A percentile compares a stretch with the other conserved stretches of the same genome.
Evolutionary conservation across 306 rosid genomes (phyloP).

Genomic region (Pterocarpus macrocarpus): DNA sequence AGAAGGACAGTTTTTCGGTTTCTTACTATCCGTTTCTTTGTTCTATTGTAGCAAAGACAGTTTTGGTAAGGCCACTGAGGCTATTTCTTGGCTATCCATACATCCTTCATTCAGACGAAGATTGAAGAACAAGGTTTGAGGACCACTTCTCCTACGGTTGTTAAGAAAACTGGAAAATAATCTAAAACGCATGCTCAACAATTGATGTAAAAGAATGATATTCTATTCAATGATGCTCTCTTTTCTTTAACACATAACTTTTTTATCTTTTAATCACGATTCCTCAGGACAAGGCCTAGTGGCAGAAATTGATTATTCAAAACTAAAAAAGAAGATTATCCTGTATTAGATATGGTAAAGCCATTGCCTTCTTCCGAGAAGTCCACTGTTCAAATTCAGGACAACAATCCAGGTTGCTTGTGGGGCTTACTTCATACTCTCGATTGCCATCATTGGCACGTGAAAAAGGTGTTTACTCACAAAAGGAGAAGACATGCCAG

Average conservation of each 20-base stretch:
- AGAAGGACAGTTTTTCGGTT: background rate
- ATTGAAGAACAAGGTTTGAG: slow-evolving; percentile 33
- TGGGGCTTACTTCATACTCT: slow-evolving; percentile 72
- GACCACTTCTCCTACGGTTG: background rate
- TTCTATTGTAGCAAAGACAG: slow-evolving; percentile 11
- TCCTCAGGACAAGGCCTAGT: slow-evolving; percentile 51
- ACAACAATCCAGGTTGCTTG: slow-evolving; percentile 71
- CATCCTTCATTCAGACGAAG: background rate
- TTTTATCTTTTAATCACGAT: slow-evolving; percentile 18
- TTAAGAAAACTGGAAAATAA: background rate
- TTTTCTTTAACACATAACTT: background rate
- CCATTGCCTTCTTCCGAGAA: slow-evolving; percentile 57
- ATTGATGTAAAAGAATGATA: background rate
- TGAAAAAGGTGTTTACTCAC: slow-evolving; percentile 64
- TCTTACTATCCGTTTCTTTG: slow-evolving; percentile 20
- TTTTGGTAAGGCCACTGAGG: background rate
- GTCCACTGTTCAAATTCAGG: slow-evolving; percentile 52
- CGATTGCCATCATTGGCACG: slow-evolving; percentile 76
- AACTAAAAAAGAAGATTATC: slow-evolving; percentile 49
- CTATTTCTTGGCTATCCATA: background rate
- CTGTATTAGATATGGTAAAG: slow-evolving; percentile 62
- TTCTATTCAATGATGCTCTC: slow-evolving; percentile 30
- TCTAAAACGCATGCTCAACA: background rate
- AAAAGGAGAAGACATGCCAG: slow-evolving; percentile 61
- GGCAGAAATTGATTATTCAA: slow-evolving; percentile 45